Evolutionary conservation across 139 green algal species (phyloP).

Genomic region (Chlamydomonas sp.): DNA sequence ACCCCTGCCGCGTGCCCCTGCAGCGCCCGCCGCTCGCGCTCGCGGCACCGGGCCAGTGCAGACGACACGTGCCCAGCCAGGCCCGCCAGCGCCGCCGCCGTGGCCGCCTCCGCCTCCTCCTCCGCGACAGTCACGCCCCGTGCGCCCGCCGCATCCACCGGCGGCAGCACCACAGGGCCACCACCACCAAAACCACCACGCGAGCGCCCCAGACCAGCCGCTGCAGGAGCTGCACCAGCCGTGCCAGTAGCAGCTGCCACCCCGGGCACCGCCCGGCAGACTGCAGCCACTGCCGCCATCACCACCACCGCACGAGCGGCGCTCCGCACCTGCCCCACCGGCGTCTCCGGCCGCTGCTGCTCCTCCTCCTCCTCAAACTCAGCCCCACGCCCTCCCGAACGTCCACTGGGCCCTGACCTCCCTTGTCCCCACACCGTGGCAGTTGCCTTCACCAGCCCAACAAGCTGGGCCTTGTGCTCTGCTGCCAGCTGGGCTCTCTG

Average conservation of each 20-base stretch:
- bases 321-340: slow-evolving; percentile 13
- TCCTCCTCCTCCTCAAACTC: no score
- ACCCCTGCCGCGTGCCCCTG: neutral
- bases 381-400: no score
- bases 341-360: slow-evolving; percentile 7
- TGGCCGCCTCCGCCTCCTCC: neutral
- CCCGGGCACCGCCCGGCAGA: neutral
- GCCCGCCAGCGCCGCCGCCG: slow-evolving; percentile 5
- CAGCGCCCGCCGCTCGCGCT: neutral
- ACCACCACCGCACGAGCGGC: slow-evolving; percentile 8
- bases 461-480: neutral
- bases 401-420: no score
- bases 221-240: no score
- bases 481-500: neutral
- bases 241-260: neutral
- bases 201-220: neutral
- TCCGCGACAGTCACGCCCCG: neutral
- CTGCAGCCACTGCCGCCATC: neutral
- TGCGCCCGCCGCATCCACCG: no score
- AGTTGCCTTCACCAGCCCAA: slow-evolving; percentile 12
- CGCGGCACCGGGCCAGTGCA: neutral
- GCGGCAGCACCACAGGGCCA: no score
- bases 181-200: no score
- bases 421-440: neutral
- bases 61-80: slow-evolving; percentile 1